phyloP scores from a whole-genome alignment of 2,329 filamentous ascomycete genomes.

The Fusarium tuaranense region DNA sequence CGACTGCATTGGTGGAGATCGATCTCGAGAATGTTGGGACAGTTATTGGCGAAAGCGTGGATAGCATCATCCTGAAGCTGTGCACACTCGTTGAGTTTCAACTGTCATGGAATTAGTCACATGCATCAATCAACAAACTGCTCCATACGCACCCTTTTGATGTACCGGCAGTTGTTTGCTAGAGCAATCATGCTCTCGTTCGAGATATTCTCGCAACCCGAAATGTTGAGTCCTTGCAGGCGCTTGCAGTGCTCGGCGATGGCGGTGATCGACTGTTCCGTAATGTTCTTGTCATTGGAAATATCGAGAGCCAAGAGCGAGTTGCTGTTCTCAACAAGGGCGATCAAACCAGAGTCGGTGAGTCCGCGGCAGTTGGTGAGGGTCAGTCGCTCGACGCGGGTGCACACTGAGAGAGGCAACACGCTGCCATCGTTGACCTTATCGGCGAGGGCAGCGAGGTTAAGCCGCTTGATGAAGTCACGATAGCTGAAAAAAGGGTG shows the following conservation, averaged over 20 bases:
- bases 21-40: conserved; percentile 94
- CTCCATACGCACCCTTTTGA: conserved; percentile 78
- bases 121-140: neutral
- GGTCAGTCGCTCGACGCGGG: conserved; percentile 91
- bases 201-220: conserved; percentile 84
- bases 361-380: conserved; percentile 89
- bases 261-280: conserved; percentile 80
- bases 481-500: conserved; percentile 90
- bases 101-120: conserved; percentile 56
- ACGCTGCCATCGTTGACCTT: conserved; percentile 91
- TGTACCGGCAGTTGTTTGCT: conserved; percentile 83
- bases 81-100: conserved; percentile 94
- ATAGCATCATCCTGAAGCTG: conserved; percentile 87
- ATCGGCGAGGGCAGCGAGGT: conserved; percentile 82
- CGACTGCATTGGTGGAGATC: conserved; percentile 88
- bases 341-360: conserved; percentile 85
- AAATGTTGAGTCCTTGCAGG: conserved; percentile 93
- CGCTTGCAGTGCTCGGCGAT: conserved; percentile 86
- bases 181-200: conserved; percentile 87
- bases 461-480: conserved; percentile 91
- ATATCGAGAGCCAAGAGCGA: conserved; percentile 92
- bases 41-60: conserved; percentile 86
- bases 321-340: conserved; percentile 81
- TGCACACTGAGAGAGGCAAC: conserved; percentile 83
- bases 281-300: conserved; percentile 85